phyloP scores from a whole-genome alignment of 306 rosid genomes.

The Alnus rubra region DNA sequence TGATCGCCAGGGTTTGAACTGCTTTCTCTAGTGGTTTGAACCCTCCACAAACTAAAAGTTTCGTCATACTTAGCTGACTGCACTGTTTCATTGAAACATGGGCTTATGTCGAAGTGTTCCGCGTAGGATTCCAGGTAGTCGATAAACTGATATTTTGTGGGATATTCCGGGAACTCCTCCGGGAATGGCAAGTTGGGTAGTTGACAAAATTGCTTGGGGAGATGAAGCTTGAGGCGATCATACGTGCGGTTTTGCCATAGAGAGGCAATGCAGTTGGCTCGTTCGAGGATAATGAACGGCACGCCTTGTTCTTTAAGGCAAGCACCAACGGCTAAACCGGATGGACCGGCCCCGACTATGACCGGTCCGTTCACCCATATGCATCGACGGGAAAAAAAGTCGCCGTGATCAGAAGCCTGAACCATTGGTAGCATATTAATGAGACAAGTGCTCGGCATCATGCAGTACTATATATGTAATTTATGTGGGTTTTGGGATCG shows the following conservation, averaged over 20 bases:
- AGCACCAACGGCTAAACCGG: conserved; percentile 86
- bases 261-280: conserved; percentile 89
- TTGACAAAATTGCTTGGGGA: conserved; percentile 83
- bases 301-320: conserved; percentile 77
- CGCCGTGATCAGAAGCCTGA: conserved; percentile 39
- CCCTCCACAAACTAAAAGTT: conserved; percentile 81
- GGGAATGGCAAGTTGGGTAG: conserved; percentile 81
- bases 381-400: conserved; percentile 48
- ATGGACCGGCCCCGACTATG: conserved; percentile 89
- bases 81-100: conserved; percentile 86
- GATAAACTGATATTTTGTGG: conserved; percentile 76
- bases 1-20: conserved; percentile 26
- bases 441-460: conserved; percentile 37
- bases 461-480: not conserved
- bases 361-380: conserved; percentile 85
- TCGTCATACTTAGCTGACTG: conserved; percentile 83
- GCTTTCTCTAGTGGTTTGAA: conserved; percentile 42
- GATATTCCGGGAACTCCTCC: conserved; percentile 73
- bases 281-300: conserved; percentile 68
- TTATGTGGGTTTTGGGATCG: not conserved
- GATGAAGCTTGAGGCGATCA: conserved; percentile 88
- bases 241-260: conserved; percentile 83
- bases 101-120: conserved; percentile 59
- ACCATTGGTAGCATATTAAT: conserved; percentile 45
- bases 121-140: conserved; percentile 77